phyloP scores from a whole-genome alignment of 2,329 filamentous ascomycete species.

The Aureobasidium sp. region DNA sequence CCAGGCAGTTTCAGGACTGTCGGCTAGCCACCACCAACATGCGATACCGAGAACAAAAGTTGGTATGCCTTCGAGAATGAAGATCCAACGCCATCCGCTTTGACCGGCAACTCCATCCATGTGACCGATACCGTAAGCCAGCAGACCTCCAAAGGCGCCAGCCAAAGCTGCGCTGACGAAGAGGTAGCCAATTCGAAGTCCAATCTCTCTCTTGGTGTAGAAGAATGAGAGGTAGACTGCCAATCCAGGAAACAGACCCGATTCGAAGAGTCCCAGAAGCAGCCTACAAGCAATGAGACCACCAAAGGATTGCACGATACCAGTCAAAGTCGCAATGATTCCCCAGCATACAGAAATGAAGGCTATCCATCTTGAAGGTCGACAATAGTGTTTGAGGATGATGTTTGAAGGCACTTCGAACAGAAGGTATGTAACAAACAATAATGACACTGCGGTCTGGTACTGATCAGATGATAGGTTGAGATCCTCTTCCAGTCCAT shows the following conservation, averaged over 20 bases:
- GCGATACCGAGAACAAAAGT: conserved; percentile 48
- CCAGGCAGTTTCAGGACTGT: conserved; percentile 56
- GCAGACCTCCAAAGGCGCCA: conserved; percentile 62
- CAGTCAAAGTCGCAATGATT: conserved; percentile 59
- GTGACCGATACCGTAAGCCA: conserved; percentile 66
- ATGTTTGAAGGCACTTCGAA: conserved; percentile 39
- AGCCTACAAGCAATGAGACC: conserved; percentile 59
- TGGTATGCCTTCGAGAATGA: conserved; percentile 49
- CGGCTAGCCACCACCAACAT: conserved; percentile 51
- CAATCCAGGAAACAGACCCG: conserved; percentile 62
- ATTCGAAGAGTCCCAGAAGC: conserved; percentile 61
- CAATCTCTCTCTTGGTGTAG: conserved; percentile 68
- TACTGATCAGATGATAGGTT: conserved; percentile 57
- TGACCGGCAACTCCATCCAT: conserved; percentile 60
- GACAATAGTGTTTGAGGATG: conserved; percentile 37
- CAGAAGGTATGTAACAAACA: conserved; percentile 39
- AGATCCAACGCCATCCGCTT: conserved; percentile 64
- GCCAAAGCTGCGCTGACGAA: conserved; percentile 64
- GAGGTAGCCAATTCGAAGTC: conserved; percentile 63
- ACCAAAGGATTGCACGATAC: conserved; percentile 57
- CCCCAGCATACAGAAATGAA: conserved; percentile 55
- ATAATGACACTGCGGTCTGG: conserved; percentile 44
- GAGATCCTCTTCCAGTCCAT: conserved; percentile 55
- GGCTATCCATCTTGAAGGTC: conserved; percentile 40
- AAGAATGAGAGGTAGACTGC: conserved; percentile 63